Evolutionary conservation across 2,329 filamentous ascomycete genomes (phyloP), one percentile per base, ranked within the genome.

Genomic region (Hymenotorrendiella dingleyae): DNA sequence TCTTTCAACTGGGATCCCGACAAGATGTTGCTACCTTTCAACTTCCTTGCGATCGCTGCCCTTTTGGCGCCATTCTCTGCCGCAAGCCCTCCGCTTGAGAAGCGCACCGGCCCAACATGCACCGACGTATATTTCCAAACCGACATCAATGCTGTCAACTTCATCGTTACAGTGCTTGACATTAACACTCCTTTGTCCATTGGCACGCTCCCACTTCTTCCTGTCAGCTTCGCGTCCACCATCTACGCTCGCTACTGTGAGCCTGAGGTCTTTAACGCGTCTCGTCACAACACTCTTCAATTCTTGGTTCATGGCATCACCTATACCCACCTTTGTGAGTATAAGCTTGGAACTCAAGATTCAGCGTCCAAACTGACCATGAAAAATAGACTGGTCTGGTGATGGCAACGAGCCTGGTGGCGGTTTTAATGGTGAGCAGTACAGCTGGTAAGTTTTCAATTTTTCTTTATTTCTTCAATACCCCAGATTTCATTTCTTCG

Each of bases 251-350:
- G 37, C 6, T 56, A 49, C 22, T 56, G 54, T 29, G 53, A 54
- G 29, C 52, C 53, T 2, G 40, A 39, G 19, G 29, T 40, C 8
- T 2, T 29, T 4, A 30, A 32, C 8, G 14, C 35, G 2, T 9
- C 19, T 21, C 47, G 46, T 14, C 17, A 20, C 1, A 36, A 49
- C 3, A 53, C 45, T n/a, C 40, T 59, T 4, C 54, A 59, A 41
- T 21, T 57, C 4, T 43, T 59, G 4, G 47, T 55, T 7, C 56
- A 59, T 40, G 56, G 54, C 10, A 27, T 37, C 7, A 49, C 53
- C n/a, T 55, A 57, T 19, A 50, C 47, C 12, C 44, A n/a, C n/a
- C n/a, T n/a, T n/a, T n/a, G 37, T 11, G 34, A 44, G 9, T 53
- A 48, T 55, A 42, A 48, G 48, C 45, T 20, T 14, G 10, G 14